Base-by-base conservation (phyloP, 495 filamentous ascomycete genomes). In the Aspergillus campestris region DNA sequence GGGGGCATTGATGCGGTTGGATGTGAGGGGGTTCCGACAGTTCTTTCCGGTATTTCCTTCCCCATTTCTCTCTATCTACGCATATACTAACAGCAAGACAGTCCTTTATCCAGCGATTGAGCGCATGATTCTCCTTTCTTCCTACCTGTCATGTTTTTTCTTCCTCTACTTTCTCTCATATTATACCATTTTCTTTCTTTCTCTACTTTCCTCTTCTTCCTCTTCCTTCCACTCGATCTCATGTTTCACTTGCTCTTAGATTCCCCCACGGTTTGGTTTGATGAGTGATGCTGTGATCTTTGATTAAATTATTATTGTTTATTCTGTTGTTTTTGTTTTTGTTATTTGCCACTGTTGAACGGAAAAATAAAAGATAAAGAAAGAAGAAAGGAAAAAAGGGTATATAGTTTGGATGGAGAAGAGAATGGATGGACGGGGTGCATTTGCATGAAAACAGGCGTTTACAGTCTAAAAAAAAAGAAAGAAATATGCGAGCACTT, bases 11-110 rank as follows among this genome's bases (percentile, higher is more conserved):
- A 71, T 64, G 42, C 70, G 60, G 56, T 53, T 66, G 51, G 75
- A 78, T 48, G 42, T 63, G 51, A 77, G 70, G 62, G 72, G 65
- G 13, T 79, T 78, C 62, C 69, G 71, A 55, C 64, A 69, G 47
- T 79, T 77, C 62, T 77, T 79, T 62, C 69, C 67, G 44, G 67
- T 72, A 65, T 37, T 61, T 55, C 43, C 42, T 33, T 12, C 15
- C n/a, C n/a, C n/a, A 18, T 35, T 18, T 27, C 11, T 27, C 39
- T n/a, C 24, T 37, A 11, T 15, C 33, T 11, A 10, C 6, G 9
- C 29, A 47, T 12, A 28, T 45, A 28, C 51, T 55, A 38, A 58
- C 34, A 14, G 43, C 6, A 11, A n/a, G 10, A 24, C 38, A 72
- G 67, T 60, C 63, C 18, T 72, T 72, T 52, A 71, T 72, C 55